Evolutionary conservation across 352 stramenopile species (phyloP).

Genomic region (Globisporangium emineosum): DNA sequence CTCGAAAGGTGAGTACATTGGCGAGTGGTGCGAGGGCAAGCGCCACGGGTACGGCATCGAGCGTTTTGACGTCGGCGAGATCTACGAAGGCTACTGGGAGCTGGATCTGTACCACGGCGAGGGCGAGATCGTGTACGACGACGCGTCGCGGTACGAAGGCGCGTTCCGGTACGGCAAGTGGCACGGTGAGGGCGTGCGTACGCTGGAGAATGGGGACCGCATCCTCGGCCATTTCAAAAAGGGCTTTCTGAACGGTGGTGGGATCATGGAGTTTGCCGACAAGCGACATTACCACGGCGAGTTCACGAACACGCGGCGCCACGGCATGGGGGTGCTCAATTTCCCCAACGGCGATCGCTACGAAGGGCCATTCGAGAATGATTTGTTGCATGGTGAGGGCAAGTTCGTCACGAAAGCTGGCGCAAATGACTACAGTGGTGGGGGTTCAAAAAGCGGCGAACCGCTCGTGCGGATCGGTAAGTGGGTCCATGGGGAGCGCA

Average conservation of each 20-base stretch:
- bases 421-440: conserved; percentile 12
- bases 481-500: conserved; percentile 65
- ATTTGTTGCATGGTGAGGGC: conserved; percentile 85
- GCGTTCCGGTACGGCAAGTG: conserved; percentile 63
- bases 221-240: conserved; percentile 58
- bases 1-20: conserved; percentile 70
- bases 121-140: conserved; percentile 66
- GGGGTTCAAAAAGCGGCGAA: conserved; percentile 25
- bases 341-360: conserved; percentile 90
- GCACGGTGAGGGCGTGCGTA: conserved; percentile 67
- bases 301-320: conserved; percentile 51
- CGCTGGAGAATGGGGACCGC: conserved; percentile 50
- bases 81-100: conserved; percentile 80
- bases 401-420: conserved; percentile 40
- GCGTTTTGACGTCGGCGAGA: conserved; percentile 63
- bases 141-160: conserved; percentile 64
- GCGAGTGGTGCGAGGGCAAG: conserved; percentile 79
- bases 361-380: conserved; percentile 85
- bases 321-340: conserved; percentile 79
- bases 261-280: conserved; percentile 65
- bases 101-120: conserved; percentile 63
- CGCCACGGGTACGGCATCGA: conserved; percentile 82
- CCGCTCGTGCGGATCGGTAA: conserved; percentile 56
- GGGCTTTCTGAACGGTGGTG: conserved; percentile 52
- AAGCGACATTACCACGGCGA: conserved; percentile 65